Percentiles rank a stretch among this genome's conserved stretches.
Evolutionary conservation across 1,139 yeast species (phyloP).

Genomic region (Candida labiduridarum): DNA sequence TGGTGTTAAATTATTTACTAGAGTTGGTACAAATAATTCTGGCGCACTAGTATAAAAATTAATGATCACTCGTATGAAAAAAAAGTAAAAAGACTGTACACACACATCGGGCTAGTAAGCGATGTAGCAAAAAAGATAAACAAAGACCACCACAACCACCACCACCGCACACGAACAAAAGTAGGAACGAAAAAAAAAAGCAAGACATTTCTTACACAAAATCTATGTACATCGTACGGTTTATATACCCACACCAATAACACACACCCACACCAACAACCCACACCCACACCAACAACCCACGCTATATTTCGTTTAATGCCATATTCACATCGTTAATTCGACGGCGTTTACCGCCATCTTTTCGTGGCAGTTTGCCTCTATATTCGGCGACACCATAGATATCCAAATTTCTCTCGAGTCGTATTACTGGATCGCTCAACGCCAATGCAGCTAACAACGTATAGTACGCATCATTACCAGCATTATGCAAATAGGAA

Average conservation of each 20-base stretch:
- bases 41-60: no score
- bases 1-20: no score
- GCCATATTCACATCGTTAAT: conserved; percentile 5
- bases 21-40: no score
- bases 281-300: no score
- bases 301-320: background rate
- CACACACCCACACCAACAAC: no score
- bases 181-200: background rate
- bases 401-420: conserved; percentile 19
- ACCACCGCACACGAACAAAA: background rate
- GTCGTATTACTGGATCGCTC: conserved; percentile 50
- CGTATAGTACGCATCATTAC: conserved; percentile 80
- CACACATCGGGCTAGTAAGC: no score
- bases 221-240: background rate
- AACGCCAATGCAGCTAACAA: conserved; percentile 55
- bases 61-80: no score
- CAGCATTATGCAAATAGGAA: conserved; percentile 76
- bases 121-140: background rate
- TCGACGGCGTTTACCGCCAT: conserved; percentile 1
- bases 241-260: no score
- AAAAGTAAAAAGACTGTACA: no score
- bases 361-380: conserved; percentile 12
- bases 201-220: background rate
- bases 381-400: conserved; percentile 13
- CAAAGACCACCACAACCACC: background rate